A percentile compares a stretch with the other conserved stretches of the same genome.
Evolutionary conservation across 352 stramenopile genomes (phyloP).

Genomic region (Globisporangium recalcitrans): DNA sequence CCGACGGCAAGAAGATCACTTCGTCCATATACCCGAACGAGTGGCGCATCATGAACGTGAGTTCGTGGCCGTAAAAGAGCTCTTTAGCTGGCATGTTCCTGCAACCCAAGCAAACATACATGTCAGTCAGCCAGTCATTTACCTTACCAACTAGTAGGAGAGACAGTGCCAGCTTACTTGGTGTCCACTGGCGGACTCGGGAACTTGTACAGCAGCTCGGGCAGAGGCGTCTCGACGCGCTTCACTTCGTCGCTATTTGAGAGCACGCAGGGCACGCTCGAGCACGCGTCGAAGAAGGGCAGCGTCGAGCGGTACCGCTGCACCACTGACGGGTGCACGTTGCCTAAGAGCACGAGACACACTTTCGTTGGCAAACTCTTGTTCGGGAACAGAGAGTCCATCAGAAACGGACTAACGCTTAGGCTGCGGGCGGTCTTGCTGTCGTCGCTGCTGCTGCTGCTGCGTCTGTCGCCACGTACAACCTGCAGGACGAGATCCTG

Average conservation of each 20-base stretch:
- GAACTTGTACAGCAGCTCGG: constrained; percentile 70
- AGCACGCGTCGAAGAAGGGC: constrained; percentile 69
- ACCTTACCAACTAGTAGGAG: no score
- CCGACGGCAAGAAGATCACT: constrained; percentile 49
- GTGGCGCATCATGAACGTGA: constrained; percentile 78
- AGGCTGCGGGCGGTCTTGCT: background rate
- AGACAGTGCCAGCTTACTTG: constrained; percentile 45
- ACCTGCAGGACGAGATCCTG: constrained; percentile 57
- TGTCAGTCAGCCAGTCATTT: background rate
- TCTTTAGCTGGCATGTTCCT: constrained; percentile 50
- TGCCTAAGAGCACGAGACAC: constrained; percentile 65
- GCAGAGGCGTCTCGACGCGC: constrained; percentile 49
- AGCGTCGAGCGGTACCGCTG: constrained; percentile 63
- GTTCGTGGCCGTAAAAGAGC: constrained; percentile 71
- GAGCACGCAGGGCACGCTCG: constrained; percentile 60
- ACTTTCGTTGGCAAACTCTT: constrained; percentile 50
- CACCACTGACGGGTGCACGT: constrained; percentile 63
- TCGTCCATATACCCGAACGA: constrained; percentile 76
- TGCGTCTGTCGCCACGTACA: constrained; percentile 12
- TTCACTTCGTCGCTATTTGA: constrained; percentile 52
- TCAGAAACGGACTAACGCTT: constrained; percentile 46
- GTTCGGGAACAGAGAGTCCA: constrained; percentile 42
- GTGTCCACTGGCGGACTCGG: constrained; percentile 55
- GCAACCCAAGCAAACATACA: background rate
- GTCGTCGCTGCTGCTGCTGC: constrained; percentile 13